phyloP scores from a whole-genome alignment of 2,329 filamentous ascomycete species.

The Drechmeria coniospora region DNA sequence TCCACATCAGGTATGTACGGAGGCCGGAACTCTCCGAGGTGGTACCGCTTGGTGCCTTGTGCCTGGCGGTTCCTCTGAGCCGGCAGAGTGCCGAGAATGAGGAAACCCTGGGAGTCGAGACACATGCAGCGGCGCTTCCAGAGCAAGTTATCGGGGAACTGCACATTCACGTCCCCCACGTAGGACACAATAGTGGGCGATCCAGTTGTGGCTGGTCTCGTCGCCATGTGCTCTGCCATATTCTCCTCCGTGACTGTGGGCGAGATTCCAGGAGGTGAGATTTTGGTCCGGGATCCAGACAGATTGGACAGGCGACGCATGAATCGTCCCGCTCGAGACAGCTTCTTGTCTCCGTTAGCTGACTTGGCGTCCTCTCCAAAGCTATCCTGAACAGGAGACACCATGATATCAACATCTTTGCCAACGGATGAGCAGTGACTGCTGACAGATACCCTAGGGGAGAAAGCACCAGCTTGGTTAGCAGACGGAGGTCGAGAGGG shows the following conservation, averaged over 20 bases:
- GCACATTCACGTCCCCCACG: conserved; percentile 85
- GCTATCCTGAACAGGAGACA: conserved; percentile 29
- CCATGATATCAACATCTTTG: conserved; percentile 20
- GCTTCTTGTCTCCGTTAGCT: conserved; percentile 26
- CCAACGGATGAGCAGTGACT: conserved; percentile 39
- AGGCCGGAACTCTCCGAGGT: conserved; percentile 66
- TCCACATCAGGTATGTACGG: conserved; percentile 82
- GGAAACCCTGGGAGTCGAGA: conserved; percentile 68
- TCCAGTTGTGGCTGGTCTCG: conserved; percentile 14
- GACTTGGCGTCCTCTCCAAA: conserved; percentile 32
- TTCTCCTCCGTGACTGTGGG: conserved; percentile 37
- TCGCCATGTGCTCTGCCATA: conserved; percentile 7
- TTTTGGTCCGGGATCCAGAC: conserved; percentile 30
- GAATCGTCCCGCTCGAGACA: conserved; percentile 38
- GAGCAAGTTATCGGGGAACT: conserved; percentile 88
- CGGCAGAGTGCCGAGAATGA: conserved; percentile 55
- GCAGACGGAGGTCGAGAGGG: conserved; percentile 32
- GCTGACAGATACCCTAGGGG: conserved; percentile 49
- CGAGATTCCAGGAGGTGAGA: conserved; percentile 26
- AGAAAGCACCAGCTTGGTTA: conserved; percentile 28
- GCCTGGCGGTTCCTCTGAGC: conserved; percentile 35
- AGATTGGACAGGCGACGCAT: conserved; percentile 44
- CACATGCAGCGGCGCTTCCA: conserved; percentile 91
- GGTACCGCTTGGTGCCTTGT: conserved; percentile 55
- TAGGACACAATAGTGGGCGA: conserved; percentile 40